phyloP scores from a whole-genome alignment of 495 filamentous ascomycete genomes.

The Chaetomium fimeti region DNA sequence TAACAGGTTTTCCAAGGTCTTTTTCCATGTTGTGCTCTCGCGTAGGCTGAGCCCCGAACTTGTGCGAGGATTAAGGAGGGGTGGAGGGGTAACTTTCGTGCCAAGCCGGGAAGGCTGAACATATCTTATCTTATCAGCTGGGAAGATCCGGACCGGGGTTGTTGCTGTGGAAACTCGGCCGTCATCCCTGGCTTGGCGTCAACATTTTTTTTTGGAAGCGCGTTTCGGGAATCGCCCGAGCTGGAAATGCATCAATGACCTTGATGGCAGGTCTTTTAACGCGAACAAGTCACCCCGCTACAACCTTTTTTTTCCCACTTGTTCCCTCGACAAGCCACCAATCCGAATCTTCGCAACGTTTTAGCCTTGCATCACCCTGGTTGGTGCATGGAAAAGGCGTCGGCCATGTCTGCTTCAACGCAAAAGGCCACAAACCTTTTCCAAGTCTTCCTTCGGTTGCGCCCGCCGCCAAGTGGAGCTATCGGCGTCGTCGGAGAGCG shows the following conservation, averaged over 20 bases:
- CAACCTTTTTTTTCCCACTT: conserved; percentile 1
- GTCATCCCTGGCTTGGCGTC: conserved; percentile 1
- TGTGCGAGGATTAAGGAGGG: too few species aligned
- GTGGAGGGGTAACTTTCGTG: background rate
- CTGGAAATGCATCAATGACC: background rate
- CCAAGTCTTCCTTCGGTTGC: conserved; percentile 86
- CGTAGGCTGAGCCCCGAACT: too few species aligned
- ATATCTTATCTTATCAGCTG: conserved; percentile 30
- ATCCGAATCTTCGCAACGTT: background rate
- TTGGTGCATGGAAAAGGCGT: conserved; percentile 25
- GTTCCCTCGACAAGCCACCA: too few species aligned
- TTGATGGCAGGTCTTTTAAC: background rate
- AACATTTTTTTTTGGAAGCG: conserved; percentile 17
- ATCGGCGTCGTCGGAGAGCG: conserved; percentile 52
- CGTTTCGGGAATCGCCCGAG: background rate
- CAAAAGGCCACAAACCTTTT: conserved; percentile 61
- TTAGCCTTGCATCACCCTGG: background rate
- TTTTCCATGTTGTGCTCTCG: too few species aligned
- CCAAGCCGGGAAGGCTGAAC: background rate
- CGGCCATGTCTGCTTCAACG: conserved; percentile 27
- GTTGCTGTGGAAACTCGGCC: conserved; percentile 20
- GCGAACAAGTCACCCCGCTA: background rate
- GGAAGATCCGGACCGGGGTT: background rate
- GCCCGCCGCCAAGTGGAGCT: conserved; percentile 60
- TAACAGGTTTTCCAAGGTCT: too few species aligned